phyloP scores from a whole-genome alignment of 164 flowering plant species.

The Chimonanthus praecox region DNA sequence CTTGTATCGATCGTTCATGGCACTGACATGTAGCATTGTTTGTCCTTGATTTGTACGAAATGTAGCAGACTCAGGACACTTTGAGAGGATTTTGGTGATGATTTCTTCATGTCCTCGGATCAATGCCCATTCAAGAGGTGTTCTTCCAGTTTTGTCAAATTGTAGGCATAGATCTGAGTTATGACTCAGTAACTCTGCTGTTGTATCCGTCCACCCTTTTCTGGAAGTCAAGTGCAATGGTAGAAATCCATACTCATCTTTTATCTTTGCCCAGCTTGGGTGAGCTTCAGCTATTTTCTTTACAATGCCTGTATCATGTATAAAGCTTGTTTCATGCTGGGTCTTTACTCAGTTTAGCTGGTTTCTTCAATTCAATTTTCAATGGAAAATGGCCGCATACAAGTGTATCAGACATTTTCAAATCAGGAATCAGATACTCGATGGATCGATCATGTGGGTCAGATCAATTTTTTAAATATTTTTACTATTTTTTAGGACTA shows the following conservation, averaged over 20 bases:
- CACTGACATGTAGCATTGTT: too few species aligned
- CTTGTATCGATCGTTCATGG: too few species aligned
- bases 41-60: not conserved
- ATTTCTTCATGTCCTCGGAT: not conserved
- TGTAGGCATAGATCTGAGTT: too few species aligned
- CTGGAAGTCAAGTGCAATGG: slow-evolving; percentile 6
- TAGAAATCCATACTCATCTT: not conserved
- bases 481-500: too few species aligned
- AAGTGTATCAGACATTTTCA: too few species aligned
- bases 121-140: not conserved
- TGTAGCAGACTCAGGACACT: not conserved
- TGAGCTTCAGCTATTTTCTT: not conserved
- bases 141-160: not conserved
- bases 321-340: not conserved
- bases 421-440: not conserved
- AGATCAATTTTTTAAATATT: too few species aligned
- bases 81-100: not conserved
- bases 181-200: not conserved
- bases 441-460: not conserved
- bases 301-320: not conserved
- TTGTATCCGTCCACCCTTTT: not conserved
- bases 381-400: too few species aligned
- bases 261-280: not conserved
- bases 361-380: too few species aligned
- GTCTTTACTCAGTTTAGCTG: too few species aligned